These are phyloP conservation scores for Ilyonectria sp. DNA, from an alignment of 2,329 filamentous ascomycete genomes.

Conservation along the genomic window DNA sequence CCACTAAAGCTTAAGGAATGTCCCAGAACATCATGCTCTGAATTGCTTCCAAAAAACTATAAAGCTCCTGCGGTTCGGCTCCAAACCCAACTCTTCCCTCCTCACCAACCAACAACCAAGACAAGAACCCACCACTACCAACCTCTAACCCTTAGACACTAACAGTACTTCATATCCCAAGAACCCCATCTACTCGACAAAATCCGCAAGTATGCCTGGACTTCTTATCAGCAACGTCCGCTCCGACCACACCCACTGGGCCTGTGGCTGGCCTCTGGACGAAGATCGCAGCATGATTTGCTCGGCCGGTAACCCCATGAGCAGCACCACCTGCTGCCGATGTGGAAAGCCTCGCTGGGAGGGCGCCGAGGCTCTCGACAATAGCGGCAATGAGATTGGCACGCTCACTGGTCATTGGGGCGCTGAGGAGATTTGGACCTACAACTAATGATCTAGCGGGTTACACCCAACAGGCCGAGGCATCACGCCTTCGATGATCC, in stretches of 20 bases:
- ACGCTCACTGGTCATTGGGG: background rate
- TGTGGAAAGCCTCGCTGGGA: background rate
- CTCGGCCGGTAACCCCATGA: background rate
- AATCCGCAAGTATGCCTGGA: background rate
- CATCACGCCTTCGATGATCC: background rate
- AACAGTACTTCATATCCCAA: background rate
- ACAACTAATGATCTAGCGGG: background rate
- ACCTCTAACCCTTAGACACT: background rate
- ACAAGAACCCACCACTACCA: background rate
- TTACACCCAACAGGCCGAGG: background rate
- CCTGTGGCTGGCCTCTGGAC: background rate
- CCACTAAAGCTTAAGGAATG: background rate
- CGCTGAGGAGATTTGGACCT: background rate
- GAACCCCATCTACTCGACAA: background rate
- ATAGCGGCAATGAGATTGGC: background rate
- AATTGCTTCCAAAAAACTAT: background rate
- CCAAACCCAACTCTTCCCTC: background rate
- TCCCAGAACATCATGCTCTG: background rate
- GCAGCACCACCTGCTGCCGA: background rate
- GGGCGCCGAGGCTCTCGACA: background rate
- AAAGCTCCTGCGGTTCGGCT: background rate
- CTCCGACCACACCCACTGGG: background rate
- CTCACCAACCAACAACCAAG: background rate
- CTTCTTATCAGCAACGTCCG: background rate
- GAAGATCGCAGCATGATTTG: background rate